Evolutionary conservation across 495 filamentous ascomycete species (phyloP), one percentile per base, ranked within the genome.

Genomic region (Geoglossum glabrum): DNA sequence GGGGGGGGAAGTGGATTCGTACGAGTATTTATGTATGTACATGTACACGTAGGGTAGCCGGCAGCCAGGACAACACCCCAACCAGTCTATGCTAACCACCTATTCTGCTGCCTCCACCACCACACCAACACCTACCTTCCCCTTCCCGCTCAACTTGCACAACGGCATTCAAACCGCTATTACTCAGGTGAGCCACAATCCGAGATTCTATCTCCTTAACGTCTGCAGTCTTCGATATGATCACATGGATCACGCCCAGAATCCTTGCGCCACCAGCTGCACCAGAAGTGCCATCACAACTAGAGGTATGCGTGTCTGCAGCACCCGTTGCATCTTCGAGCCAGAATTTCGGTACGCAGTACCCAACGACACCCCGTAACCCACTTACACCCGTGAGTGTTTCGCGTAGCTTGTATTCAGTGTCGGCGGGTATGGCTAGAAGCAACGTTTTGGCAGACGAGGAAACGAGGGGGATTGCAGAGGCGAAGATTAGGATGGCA

Each of bases 281-380:
- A 9, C 46, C n/a, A n/a, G 73, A 9, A 1, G 56, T 11, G n/a
- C 23, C 15, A n/a, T 47, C 43, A 25, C 43, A 47, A 47, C 43
- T 25, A n/a, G 46, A 38, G 4, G 17, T n/a, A 47, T 57, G 55
- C 11, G 50, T 0, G 17, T 54, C 56, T 15, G 47, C n/a, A 2
- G 30, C 50, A n/a, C 30, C 28, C 8, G 57, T 59, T 1, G 56
- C 28, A 60, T 90, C 87, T 59, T 90, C 87, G 26, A 95, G 71
- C 93, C 93, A 99, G 64, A 99, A 97, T 61, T 87, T 84, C 1
- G 90, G 90, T 4, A 86, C 90, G 6, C 82, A 76, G 61, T 95
- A 97, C 43, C 86, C 81, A 0, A 81, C 81, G 1, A 97, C 92
- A 0, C 93, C 93, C 26, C 86, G 73, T 30, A 97, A 70, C 23